Conservation (phyloP, 805 yeast genomes). For the Debaryomyces maramus region DNA sequence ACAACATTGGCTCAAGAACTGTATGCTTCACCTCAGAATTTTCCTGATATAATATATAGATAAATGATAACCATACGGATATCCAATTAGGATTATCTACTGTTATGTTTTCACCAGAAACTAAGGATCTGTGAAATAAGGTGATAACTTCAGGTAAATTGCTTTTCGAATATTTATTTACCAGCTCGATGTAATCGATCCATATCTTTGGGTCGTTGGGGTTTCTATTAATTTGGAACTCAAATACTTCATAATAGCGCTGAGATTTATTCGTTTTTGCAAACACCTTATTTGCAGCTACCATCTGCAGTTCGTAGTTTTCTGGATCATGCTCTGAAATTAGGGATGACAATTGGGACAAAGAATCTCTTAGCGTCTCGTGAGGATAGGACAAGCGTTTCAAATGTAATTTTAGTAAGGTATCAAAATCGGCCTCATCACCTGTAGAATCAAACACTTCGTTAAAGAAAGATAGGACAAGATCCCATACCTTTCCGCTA, state of each 20-base stretch:
- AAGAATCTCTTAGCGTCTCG: slow-evolving; percentile 38
- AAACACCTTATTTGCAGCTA: slow-evolving; percentile 32
- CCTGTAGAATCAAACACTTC: slow-evolving; percentile 4
- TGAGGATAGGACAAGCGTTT: slow-evolving; percentile 44
- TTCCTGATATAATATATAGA: slow-evolving; percentile 26
- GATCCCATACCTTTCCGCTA: slow-evolving; percentile 22
- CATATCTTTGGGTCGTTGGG: slow-evolving; percentile 23
- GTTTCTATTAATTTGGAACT: slow-evolving; percentile 20
- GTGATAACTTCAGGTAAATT: slow-evolving; percentile 13
- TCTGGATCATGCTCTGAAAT: slow-evolving; percentile 28
- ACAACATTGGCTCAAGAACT: slow-evolving; percentile 13
- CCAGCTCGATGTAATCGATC: slow-evolving; percentile 32
- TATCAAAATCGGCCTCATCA: slow-evolving; percentile 15
- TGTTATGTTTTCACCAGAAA: not conserved
- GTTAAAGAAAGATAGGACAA: slow-evolving; percentile 9
- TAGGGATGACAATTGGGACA: slow-evolving; percentile 39
- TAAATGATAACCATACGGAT: slow-evolving; percentile 28
- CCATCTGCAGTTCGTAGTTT: slow-evolving; percentile 37
- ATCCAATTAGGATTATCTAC: slow-evolving; percentile 15
- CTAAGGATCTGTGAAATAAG: slow-evolving; percentile 33
- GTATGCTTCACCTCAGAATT: slow-evolving; percentile 2
- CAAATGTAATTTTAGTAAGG: slow-evolving; percentile 22
- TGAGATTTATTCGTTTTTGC: slow-evolving; percentile 26
- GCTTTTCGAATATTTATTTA: slow-evolving; percentile 19
- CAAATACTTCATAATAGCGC: slow-evolving; percentile 37